Evolutionary conservation across 2,329 filamentous ascomycete species (phyloP).

Genomic region (Aschersonia sp.): DNA sequence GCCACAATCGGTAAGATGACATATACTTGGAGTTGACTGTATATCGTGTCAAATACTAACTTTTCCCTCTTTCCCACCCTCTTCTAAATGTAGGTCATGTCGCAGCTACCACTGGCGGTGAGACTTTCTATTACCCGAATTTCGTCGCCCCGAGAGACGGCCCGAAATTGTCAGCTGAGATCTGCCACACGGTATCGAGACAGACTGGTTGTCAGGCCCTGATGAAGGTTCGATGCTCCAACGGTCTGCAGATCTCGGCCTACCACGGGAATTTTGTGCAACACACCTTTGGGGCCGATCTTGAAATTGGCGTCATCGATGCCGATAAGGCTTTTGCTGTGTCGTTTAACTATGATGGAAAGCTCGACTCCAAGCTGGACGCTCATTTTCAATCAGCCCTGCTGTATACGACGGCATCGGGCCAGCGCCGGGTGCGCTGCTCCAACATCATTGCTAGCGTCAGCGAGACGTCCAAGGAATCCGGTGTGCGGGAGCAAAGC

Average conservation of each 20-base stretch:
- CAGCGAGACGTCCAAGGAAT: slow-evolving; percentile 45
- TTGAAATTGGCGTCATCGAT: slow-evolving; percentile 86
- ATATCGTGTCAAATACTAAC: no score
- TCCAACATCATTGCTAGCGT: slow-evolving; percentile 89
- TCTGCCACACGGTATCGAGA: slow-evolving; percentile 71
- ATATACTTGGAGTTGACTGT: background rate
- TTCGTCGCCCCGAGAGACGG: slow-evolving; percentile 81
- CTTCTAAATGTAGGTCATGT: slow-evolving; percentile 49
- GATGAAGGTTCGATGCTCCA: slow-evolving; percentile 98
- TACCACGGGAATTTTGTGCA: slow-evolving; percentile 97
- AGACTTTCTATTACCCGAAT: slow-evolving; percentile 94
- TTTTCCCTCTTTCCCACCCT: no score
- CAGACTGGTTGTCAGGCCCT: slow-evolving; percentile 92
- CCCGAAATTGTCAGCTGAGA: slow-evolving; percentile 69
- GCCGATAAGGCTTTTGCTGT: slow-evolving; percentile 88
- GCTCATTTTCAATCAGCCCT: slow-evolving; percentile 95
- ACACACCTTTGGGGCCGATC: slow-evolving; percentile 84
- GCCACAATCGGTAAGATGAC: slow-evolving; percentile 62
- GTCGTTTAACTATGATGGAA: slow-evolving; percentile 89
- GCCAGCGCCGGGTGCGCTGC: slow-evolving; percentile 81
- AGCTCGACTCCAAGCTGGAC: slow-evolving; percentile 91
- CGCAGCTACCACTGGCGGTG: slow-evolving; percentile 78
- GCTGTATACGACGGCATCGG: slow-evolving; percentile 82
- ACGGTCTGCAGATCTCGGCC: slow-evolving; percentile 81
- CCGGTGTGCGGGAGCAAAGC: slow-evolving; percentile 28